These are phyloP conservation scores for Huiozyma sinensis DNA, from an alignment of 805 yeast genomes.

Conservation along the genomic window DNA sequence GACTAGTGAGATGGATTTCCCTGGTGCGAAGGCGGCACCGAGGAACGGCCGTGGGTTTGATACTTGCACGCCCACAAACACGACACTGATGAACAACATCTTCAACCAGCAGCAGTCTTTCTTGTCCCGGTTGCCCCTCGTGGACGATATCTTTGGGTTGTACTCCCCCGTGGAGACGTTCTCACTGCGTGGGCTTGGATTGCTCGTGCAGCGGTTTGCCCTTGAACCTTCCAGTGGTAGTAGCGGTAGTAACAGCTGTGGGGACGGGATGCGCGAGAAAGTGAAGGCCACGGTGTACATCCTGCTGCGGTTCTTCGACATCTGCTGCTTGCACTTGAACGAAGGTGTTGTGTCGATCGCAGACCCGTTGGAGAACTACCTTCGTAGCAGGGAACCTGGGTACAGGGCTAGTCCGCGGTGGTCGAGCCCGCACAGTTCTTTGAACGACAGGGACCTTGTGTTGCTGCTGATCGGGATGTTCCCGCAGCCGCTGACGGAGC, in stretches of 20 bases:
- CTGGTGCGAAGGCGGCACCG: too few relatives aligned
- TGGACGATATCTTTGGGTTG: constrained; percentile 23
- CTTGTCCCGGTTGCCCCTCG: constrained; percentile 13
- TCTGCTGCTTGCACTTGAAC: constrained; percentile 16
- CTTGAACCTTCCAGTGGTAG: neutral
- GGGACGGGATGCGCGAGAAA: neutral
- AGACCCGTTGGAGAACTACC: constrained; percentile 18
- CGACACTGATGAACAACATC: neutral
- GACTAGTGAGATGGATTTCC: neutral
- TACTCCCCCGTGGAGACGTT: constrained; percentile 19
- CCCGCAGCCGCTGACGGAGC: constrained; percentile 12
- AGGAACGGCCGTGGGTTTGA: neutral
- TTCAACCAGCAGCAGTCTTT: constrained; percentile 2
- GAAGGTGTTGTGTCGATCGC: constrained; percentile 19
- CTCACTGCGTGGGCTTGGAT: constrained; percentile 24
- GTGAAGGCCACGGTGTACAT: constrained; percentile 25
- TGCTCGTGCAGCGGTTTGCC: constrained; percentile 10
- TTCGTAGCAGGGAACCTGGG: constrained; percentile 3
- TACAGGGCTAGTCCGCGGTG: neutral
- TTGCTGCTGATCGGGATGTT: constrained; percentile 8
- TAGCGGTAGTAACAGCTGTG: neutral
- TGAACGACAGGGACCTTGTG: constrained; percentile 10
- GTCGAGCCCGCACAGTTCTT: neutral
- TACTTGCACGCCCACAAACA: neutral
- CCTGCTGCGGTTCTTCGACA: constrained; percentile 20